These are phyloP conservation scores for Chaetomiaceae sp. DNA, from an alignment of 2,329 filamentous ascomycete species.

Conservation along the genomic window DNA sequence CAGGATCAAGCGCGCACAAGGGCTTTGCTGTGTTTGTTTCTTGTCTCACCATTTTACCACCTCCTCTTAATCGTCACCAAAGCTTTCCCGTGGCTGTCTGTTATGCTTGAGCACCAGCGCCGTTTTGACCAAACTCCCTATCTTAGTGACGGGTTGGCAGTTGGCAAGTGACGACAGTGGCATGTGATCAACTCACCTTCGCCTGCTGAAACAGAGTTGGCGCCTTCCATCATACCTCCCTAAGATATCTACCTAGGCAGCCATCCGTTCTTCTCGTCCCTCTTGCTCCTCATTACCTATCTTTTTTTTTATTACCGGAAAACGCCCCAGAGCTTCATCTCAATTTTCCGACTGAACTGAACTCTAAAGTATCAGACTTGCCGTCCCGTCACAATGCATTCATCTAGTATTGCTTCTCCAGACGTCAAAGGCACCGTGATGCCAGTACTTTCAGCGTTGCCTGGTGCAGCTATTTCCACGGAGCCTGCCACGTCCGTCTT, in stretches of 20 bases:
- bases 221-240: not conserved
- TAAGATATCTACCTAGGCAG: no score
- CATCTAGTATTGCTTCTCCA: slow-evolving; percentile 39
- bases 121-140: not conserved
- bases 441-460: slow-evolving; percentile 56
- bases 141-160: not conserved
- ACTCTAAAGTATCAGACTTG: not conserved
- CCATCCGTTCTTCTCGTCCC: not conserved
- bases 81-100: not conserved
- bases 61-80: not conserved
- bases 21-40: not conserved
- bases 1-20: not conserved
- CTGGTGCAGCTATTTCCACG: slow-evolving; percentile 54
- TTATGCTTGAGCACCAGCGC: not conserved
- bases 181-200: slow-evolving; percentile 8
- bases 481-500: slow-evolving; percentile 54
- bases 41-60: not conserved
- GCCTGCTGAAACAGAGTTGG: not conserved
- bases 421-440: slow-evolving; percentile 47
- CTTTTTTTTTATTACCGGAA: no score
- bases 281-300: not conserved
- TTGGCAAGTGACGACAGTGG: not conserved
- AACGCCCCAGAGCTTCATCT: not conserved
- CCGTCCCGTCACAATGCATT: slow-evolving; percentile 13
- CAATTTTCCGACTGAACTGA: no score